Percentiles rank a stretch among this genome's conserved stretches.
Evolutionary conservation across 2,329 filamentous ascomycete genomes (phyloP).

Genomic region (Aspergillus fumigatus): DNA sequence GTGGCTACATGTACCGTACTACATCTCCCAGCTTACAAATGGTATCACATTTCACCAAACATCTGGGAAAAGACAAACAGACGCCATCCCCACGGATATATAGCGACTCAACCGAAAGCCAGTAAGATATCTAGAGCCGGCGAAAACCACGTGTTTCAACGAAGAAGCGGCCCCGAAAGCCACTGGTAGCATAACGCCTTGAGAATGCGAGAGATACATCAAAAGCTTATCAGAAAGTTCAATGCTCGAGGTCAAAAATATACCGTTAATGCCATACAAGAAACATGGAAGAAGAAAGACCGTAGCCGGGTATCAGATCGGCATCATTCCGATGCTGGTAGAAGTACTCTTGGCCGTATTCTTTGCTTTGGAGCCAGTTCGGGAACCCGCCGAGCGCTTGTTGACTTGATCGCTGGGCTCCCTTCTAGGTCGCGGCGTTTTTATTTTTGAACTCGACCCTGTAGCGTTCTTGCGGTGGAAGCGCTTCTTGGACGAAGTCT

Average conservation of each 20-base stretch:
- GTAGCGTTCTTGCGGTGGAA: constrained; percentile 23
- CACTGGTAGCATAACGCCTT: constrained; percentile 8
- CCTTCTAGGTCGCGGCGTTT: constrained; percentile 20
- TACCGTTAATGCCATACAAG: constrained; percentile 8
- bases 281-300: not conserved
- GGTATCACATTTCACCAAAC: not conserved
- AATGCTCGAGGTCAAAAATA: not conserved
- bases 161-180: not conserved
- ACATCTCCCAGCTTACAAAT: not conserved
- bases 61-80: not conserved
- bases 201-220: constrained; percentile 11
- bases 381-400: constrained; percentile 16
- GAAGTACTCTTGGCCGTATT: constrained; percentile 14
- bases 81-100: not conserved
- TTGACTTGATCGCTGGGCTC: constrained; percentile 19
- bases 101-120: not conserved
- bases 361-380: constrained; percentile 23
- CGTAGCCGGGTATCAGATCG: constrained; percentile 22
- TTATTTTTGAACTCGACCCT: constrained; percentile 19
- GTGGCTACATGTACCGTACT: not conserved
- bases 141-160: constrained; percentile 6
- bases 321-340: constrained; percentile 36
- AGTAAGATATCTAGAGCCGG: not conserved
- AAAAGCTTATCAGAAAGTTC: constrained; percentile 3
- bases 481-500: constrained; percentile 23